Evolutionary conservation across 441 rosid genomes (phyloP), one percentile per base, ranked within the genome.

Genomic region (Theobroma grandiflorum): DNA sequence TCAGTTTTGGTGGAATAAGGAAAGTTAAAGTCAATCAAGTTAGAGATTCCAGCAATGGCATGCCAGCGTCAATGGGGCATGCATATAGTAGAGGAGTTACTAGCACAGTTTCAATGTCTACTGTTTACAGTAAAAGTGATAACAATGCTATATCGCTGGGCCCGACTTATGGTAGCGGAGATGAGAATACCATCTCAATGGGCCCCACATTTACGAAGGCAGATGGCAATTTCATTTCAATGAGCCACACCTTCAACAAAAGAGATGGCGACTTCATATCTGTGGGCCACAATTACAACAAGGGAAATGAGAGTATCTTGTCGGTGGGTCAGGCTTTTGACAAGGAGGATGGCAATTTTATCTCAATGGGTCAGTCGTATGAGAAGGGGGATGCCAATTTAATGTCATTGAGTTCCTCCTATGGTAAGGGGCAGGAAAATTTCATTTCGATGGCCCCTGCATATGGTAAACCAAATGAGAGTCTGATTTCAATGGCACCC

Each of bases 11-110:
- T 82, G 88, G 86, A 59, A 49, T 83, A 50, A 84, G 88, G 78
- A 88, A 85, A 82, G 87, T 82, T 59, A 81, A 78, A 75, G 87
- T 88, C 81, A 85, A 82, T 74, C 80, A 83, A 83, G 86, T 87
- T 42, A 80, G 80, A 80, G 87, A 86, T 42, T 79, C 85, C 49
- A 79, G 78, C 77, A 66, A 64, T 40, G 79, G 70, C 78, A 78
- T 84, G 75, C 77, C 85, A 52, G 72, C 49, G 31, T 64, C 84
- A 10, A 70, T 76, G 78, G 90, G 80, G 61, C 72, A 81, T 71
- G 58, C 74, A 33, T 84, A 70, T 74, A 33, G 85, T 55, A 71
- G 80, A 20, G 86, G 83, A 78, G 79, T 82, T 77, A 81, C 74
- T 58, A 42, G 80, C 43, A 35, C 80, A 63, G 63, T 79, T 72